Evolutionary conservation across 805 yeast genomes (phyloP).

Genomic region (Teunomyces kruisii): DNA sequence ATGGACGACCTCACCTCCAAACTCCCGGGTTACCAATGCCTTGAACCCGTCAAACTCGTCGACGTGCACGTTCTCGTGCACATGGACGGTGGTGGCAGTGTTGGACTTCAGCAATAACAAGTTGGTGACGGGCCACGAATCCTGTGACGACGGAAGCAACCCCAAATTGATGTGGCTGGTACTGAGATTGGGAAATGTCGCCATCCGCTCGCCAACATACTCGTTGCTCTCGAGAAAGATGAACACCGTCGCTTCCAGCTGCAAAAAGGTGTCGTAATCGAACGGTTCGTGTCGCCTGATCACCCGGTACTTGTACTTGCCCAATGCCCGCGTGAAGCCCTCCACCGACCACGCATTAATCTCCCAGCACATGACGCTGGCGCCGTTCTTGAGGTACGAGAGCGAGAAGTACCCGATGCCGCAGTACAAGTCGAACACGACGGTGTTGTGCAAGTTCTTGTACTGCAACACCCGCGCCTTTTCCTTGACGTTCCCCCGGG

Average conservation of each 20-base stretch:
- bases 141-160: constrained; percentile 66
- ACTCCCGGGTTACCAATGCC: constrained; percentile 12
- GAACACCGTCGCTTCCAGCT: constrained; percentile 29
- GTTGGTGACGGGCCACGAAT: constrained; percentile 56
- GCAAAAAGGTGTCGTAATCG: constrained; percentile 19
- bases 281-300: constrained; percentile 27
- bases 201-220: constrained; percentile 43
- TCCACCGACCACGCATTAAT: constrained; percentile 81
- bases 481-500: constrained; percentile 83
- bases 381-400: constrained; percentile 58
- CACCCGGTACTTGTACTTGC: constrained; percentile 41
- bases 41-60: constrained; percentile 37
- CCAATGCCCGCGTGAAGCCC: constrained; percentile 65
- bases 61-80: constrained; percentile 71
- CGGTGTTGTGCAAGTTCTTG: constrained; percentile 33
- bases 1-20: constrained; percentile 26
- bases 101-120: constrained; percentile 10
- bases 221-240: constrained; percentile 68
- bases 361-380: constrained; percentile 74
- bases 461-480: constrained; percentile 61
- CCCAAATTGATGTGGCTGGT: constrained; percentile 74
- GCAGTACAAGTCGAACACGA: constrained; percentile 69
- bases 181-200: constrained; percentile 15
- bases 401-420: constrained; percentile 87
- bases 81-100: constrained; percentile 41